Base-by-base conservation (phyloP, 2,329 filamentous ascomycete genomes). In the Ophiognomonia clavigignenti-juglandacearum region DNA sequence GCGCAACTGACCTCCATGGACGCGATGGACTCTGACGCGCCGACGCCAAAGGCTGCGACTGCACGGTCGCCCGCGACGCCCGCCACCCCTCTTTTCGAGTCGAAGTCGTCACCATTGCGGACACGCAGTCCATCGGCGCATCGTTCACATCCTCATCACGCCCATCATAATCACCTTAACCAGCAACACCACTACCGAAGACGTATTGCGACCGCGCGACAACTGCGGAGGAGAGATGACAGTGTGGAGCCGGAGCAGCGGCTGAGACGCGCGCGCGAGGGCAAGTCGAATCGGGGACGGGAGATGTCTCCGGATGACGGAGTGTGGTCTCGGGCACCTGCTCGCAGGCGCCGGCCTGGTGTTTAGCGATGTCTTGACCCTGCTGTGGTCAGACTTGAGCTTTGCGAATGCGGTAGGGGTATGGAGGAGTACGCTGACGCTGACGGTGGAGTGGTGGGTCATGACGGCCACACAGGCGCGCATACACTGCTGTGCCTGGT, bases 1-100 rank as follows among this genome's bases (percentile, higher is more conserved):
- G 58, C 62, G 56, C 65, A 65, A 27, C 64, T 64, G 48, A 61
- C 68, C 51, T 52, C 59, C 45, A 61, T 57, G 43, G 53, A 55
- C 50, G 57, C 61, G 55, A 61, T 61, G 53, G 69, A 69, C 48
- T 68, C 64, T 39, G 68, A 72, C 43, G 73, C 68, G 18, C 67
- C 70, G 2, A 75, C 69, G 19, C 70, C 71, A 27, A 65, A 64
- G 55, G 64, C 64, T 45, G 64, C 70, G 52, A 48, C 52, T 40
- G 51, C 56, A 43, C 41, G 39, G 9, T 35, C 41, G 20, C 27
- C 45, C 20, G 20, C 47, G 20, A 11, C 22, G 9, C 14, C 47
- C 14, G 57, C 63, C 22, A 58, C 61, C 43, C 64, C 61, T 41
- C 69, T 68, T 47, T 57, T 68, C 50, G 67, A 70, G 45, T 63